A percentile compares a stretch with the other conserved stretches of the same genome.
These are phyloP conservation scores for Arthrobotrys megalospora DNA, from an alignment of 2,329 filamentous ascomycete species.

Conservation along the genomic window DNA sequence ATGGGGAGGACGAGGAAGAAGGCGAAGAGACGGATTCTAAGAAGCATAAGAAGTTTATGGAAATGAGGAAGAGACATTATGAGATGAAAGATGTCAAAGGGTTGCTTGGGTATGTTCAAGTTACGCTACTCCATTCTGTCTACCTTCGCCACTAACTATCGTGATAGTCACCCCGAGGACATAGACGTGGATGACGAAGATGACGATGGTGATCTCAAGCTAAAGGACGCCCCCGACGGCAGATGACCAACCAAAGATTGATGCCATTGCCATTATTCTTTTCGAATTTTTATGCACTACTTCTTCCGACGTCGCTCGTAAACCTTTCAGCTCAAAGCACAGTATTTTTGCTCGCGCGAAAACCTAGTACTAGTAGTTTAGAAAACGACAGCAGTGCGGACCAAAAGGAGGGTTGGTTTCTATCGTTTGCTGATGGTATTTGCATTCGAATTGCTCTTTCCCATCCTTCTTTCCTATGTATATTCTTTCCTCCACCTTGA, in stretches of 20 bases:
- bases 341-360: slow-evolving; percentile 8
- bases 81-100: slow-evolving; percentile 97
- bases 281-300: background rate
- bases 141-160: background rate
- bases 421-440: background rate
- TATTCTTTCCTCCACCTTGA: background rate
- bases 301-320: background rate
- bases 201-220: slow-evolving; percentile 48
- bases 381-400: slow-evolving; percentile 9
- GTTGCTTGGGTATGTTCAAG: slow-evolving; percentile 78
- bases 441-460: slow-evolving; percentile 1
- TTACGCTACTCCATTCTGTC: background rate
- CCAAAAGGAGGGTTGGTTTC: background rate
- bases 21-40: slow-evolving; percentile 76
- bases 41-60: slow-evolving; percentile 93
- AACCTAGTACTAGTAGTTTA: slow-evolving; percentile 1
- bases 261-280: slow-evolving; percentile 1
- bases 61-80: slow-evolving; percentile 95
- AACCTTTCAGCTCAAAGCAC: slow-evolving; percentile 16
- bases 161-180: slow-evolving; percentile 41
- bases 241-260: background rate
- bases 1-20: slow-evolving; percentile 72
- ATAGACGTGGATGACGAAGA: slow-evolving; percentile 52
- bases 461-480: slow-evolving; percentile 20
- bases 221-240: slow-evolving; percentile 48